A percentile compares a stretch with the other conserved stretches of the same genome.
Conservation (phyloP, 176 grass and related monocot species). For the Typha latifolia region DNA sequence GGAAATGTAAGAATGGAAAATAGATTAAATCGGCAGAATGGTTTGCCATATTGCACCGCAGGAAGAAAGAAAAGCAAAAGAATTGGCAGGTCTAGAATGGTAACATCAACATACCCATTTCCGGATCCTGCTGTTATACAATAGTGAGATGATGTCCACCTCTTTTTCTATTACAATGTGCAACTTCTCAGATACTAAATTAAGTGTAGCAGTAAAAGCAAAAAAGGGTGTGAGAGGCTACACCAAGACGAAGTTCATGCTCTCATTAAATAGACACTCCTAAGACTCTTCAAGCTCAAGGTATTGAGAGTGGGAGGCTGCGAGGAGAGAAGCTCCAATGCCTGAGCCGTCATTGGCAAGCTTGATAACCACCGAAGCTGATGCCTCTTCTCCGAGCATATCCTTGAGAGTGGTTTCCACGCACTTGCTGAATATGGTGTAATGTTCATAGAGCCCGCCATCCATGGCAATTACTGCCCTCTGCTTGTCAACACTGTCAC, state of each 20-base stretch:
- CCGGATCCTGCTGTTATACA: constrained; percentile 19
- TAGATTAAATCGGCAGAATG: background rate
- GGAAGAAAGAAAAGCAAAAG: constrained; percentile 3
- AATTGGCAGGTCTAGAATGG: constrained; percentile 5
- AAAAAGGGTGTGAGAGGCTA: background rate
- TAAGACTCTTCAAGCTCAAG: constrained; percentile 13
- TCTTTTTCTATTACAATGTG: background rate
- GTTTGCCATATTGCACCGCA: background rate
- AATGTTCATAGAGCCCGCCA: constrained; percentile 33
- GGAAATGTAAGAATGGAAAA: background rate
- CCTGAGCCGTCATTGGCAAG: constrained; percentile 28
- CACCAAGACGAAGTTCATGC: background rate
- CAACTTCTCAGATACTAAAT: background rate
- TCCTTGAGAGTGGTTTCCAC: constrained; percentile 26
- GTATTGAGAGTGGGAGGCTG: constrained; percentile 34
- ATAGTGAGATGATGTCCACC: background rate
- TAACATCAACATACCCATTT: background rate
- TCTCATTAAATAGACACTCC: background rate
- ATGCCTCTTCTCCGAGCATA: constrained; percentile 29
- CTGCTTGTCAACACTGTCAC: constrained; percentile 7
- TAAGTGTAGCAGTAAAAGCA: background rate
- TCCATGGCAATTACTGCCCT: constrained; percentile 32
- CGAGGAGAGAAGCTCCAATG: constrained; percentile 29
- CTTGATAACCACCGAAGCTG: constrained; percentile 29
- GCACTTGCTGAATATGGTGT: constrained; percentile 24